Percentiles rank a stretch among this genome's conserved stretches.
Evolutionary conservation across 257 asterid species (phyloP).

Genomic region (Haberlea rhodopensis): DNA sequence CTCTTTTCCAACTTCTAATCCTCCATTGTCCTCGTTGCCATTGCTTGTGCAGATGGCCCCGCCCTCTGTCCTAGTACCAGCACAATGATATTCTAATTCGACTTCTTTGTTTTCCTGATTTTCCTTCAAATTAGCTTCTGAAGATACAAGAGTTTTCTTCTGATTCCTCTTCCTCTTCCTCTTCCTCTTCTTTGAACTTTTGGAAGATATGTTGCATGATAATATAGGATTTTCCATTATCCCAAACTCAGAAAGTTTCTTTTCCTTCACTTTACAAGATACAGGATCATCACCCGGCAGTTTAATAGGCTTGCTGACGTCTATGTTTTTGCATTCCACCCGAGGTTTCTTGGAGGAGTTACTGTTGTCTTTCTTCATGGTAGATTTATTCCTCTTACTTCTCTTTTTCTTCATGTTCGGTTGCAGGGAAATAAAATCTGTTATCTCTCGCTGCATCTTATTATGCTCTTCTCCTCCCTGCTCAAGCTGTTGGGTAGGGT

Average conservation of each 20-base stretch:
- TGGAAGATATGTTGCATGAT: background rate
- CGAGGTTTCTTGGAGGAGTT: background rate
- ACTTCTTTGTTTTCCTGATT: constrained; percentile 15
- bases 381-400: background rate
- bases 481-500: background rate
- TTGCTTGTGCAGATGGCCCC: background rate
- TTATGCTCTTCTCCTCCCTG: background rate
- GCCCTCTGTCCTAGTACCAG: background rate
- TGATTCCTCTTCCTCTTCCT: too few species aligned
- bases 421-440: background rate
- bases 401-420: constrained; percentile 8
- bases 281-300: background rate
- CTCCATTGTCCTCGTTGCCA: background rate
- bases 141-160: constrained; percentile 10
- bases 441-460: background rate
- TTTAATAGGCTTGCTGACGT: background rate
- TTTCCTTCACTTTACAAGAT: background rate
- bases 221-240: constrained; percentile 6
- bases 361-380: background rate
- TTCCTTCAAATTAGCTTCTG: constrained; percentile 14
- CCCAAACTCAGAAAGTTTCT: constrained; percentile 13
- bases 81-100: background rate
- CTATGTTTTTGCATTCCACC: background rate
- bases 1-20: constrained; percentile 14
- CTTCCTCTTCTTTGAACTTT: constrained; percentile 19